Base-by-base conservation (phyloP, 495 filamentous ascomycete species). In the Podospora australis region DNA sequence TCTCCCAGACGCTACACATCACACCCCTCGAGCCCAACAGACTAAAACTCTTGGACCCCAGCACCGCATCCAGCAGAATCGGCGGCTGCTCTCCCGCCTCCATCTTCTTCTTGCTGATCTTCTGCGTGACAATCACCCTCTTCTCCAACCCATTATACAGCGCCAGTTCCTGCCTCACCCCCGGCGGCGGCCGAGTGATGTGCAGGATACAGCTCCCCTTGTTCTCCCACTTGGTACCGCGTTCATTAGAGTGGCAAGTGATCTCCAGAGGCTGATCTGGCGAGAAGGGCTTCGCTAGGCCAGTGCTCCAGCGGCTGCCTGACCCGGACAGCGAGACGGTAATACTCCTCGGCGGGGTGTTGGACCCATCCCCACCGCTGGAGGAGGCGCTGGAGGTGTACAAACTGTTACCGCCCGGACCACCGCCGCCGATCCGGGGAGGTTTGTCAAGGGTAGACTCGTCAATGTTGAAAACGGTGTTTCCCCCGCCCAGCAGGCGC, bases 1-100 rank as follows among this genome's bases (percentile, higher is more conserved):
- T 87, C 58, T 91, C 85, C 78, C 89, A 88, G 9, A 97, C 83
- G 46, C 81, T 90, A 40, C 94, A 74, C 11, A 89, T 86, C 57
- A 98, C 88, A 6, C 92, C 92, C 34, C 81, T 85, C 40, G 84
- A 72, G 0, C 86, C 90, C 23, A 95, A 73, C 6, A 87, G 74
- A 58, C 89, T 86, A 61, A 98, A 98, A 45, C 84, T 87, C 53
- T 77, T 84, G 64, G 87, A 86, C 3, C 83, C 83, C 2, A 98
- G 71, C 50, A 88, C 87, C 2, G 84, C 87, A 64, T 98, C 92
- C 1, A 97, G 70, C 50, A 95, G 60, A 10, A 85, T 71, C 30
- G 82, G 73, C 3, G 77, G 77, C 46, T 79, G 78, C 9, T 82
- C 83, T 65, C 84, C 82, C 13, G 79, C 80, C 56, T 70, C 73